These are phyloP conservation scores for Plectosphaerella sp. DNA, from an alignment of 2,329 filamentous ascomycete species.

Conservation along the genomic window DNA sequence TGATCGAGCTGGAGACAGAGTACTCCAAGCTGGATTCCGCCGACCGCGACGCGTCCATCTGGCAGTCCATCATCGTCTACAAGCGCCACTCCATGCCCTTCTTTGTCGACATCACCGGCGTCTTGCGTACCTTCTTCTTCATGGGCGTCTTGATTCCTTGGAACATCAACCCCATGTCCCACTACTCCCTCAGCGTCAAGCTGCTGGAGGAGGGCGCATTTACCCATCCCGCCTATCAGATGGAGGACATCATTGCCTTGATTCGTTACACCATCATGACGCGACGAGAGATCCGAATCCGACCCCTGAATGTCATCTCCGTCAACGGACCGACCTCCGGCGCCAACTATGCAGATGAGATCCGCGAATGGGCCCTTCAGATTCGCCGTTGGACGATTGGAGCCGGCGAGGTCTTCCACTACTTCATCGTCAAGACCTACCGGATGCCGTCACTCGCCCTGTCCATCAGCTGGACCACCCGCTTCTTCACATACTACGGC, in stretches of 20 bases:
- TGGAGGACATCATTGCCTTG: constrained; percentile 5
- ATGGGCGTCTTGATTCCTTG: constrained; percentile 16
- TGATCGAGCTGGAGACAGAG: constrained; percentile 9
- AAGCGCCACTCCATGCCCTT: constrained; percentile 18
- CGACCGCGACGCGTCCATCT: constrained; percentile 17
- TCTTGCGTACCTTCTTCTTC: constrained; percentile 18
- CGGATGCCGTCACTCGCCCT: constrained; percentile 1
- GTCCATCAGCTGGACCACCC: constrained; percentile 4
- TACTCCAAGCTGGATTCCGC: constrained; percentile 1
- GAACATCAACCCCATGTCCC: constrained; percentile 6
- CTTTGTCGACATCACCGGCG: constrained; percentile 17
- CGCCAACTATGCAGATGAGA: constrained; percentile 3
- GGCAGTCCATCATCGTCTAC: constrained; percentile 18
- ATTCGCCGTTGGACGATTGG: constrained; percentile 4
- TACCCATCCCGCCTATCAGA: constrained; percentile 4
- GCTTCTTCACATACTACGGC: constrained; percentile 5
- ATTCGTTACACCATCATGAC: constrained; percentile 5
- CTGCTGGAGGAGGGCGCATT: constrained; percentile 4
- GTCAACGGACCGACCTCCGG: constrained; percentile 5
- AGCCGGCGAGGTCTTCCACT: constrained; percentile 4
- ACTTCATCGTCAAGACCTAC: constrained; percentile 6
- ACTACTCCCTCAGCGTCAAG: constrained; percentile 5
- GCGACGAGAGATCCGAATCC: constrained; percentile 4
- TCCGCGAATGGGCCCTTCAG: constrained; percentile 4
- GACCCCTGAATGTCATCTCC: constrained; percentile 5